phyloP scores from a whole-genome alignment of 2,329 filamentous ascomycete species.

The Colletotrichum sidae region DNA sequence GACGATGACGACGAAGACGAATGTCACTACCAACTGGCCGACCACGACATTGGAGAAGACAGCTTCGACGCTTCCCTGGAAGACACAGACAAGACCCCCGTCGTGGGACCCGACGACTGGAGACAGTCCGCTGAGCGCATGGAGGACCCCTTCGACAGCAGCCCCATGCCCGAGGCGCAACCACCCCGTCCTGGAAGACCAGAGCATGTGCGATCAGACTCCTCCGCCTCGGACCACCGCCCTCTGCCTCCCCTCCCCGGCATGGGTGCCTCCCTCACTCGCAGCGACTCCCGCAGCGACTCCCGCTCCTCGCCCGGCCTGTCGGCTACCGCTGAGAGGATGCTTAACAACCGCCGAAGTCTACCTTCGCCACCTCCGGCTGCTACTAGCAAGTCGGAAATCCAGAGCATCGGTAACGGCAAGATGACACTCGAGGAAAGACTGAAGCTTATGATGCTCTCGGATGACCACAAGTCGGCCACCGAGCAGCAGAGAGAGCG shows the following conservation, averaged over 20 bases:
- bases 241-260: constrained; percentile 89
- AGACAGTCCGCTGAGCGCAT: constrained; percentile 63
- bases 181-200: constrained; percentile 60
- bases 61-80: constrained; percentile 97
- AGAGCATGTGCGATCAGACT: constrained; percentile 74
- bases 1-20: constrained; percentile 72
- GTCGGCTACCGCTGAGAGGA: constrained; percentile 78
- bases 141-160: constrained; percentile 79
- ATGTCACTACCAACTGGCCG: constrained; percentile 63
- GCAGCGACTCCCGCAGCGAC: constrained; percentile 57
- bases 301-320: constrained; percentile 72
- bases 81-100: constrained; percentile 96
- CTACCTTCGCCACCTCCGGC: constrained; percentile 81
- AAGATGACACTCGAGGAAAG: constrained; percentile 89
- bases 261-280: constrained; percentile 53
- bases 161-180: constrained; percentile 71
- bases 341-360: constrained; percentile 73
- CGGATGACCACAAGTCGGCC: constrained; percentile 72
- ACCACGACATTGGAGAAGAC: constrained; percentile 76
- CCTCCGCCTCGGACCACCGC: constrained; percentile 78
- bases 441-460: constrained; percentile 88
- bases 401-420: constrained; percentile 78
- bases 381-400: constrained; percentile 78
- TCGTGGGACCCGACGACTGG: constrained; percentile 98
- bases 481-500: constrained; percentile 76